phyloP scores from a whole-genome alignment of 2,329 filamentous ascomycete genomes.

The Pseudogymnoascus verrucosus region DNA sequence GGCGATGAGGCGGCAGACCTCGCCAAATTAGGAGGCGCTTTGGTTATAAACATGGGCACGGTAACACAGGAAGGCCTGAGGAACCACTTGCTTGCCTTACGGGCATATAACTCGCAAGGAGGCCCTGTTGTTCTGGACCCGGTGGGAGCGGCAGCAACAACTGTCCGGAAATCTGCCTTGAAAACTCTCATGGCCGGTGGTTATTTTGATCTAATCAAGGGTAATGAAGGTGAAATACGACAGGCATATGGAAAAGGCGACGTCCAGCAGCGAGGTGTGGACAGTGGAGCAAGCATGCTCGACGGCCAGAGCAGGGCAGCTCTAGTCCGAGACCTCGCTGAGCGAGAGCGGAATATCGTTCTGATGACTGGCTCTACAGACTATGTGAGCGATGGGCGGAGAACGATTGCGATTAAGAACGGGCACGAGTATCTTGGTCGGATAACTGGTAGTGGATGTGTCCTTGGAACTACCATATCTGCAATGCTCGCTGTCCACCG shows the following conservation, averaged over 20 bases:
- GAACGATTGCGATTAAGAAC: constrained; percentile 63
- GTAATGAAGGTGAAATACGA: constrained; percentile 82
- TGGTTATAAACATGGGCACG: constrained; percentile 94
- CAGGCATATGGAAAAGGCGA: constrained; percentile 54
- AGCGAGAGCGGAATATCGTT: constrained; percentile 60
- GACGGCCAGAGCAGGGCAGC: constrained; percentile 46
- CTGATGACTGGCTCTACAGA: constrained; percentile 78
- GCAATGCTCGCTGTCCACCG: constrained; percentile 59
- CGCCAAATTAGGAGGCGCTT: constrained; percentile 63
- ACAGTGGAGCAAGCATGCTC: constrained; percentile 56
- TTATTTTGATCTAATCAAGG: constrained; percentile 84
- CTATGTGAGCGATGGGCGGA: constrained; percentile 64
- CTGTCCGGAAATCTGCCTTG: constrained; percentile 62
- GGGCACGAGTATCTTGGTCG: constrained; percentile 63
- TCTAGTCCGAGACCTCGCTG: constrained; percentile 60
- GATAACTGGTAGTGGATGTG: constrained; percentile 78
- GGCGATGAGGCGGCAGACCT: constrained; percentile 75
- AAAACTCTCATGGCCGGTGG: constrained; percentile 62
- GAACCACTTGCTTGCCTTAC: constrained; percentile 66
- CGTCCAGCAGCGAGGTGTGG: constrained; percentile 72
- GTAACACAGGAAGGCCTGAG: constrained; percentile 65
- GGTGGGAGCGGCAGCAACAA: constrained; percentile 80
- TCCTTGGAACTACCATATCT: constrained; percentile 73
- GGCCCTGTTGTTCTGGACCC: constrained; percentile 80
- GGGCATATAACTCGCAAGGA: constrained; percentile 70